These are phyloP conservation scores for Sporothrix protearum DNA, from an alignment of 2,329 filamentous ascomycete species.

Conservation along the genomic window DNA sequence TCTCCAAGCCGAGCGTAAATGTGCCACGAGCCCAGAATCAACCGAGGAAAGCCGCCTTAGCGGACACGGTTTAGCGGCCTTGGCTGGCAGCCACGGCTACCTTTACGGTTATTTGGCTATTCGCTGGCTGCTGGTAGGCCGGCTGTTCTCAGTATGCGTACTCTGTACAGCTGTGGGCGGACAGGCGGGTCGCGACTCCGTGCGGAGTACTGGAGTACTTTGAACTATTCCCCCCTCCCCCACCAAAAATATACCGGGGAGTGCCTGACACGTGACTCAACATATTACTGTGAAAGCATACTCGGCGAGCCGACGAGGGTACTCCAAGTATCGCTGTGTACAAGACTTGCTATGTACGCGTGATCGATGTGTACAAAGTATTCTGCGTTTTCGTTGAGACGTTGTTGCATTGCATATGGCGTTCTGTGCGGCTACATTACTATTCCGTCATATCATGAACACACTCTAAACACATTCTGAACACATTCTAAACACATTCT, in stretches of 20 bases:
- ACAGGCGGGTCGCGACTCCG: neutral
- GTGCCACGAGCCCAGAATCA: slow-evolving; percentile 16
- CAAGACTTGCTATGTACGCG: too few relatives aligned
- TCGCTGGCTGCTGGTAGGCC: slow-evolving; percentile 21
- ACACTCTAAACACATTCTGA: too few relatives aligned
- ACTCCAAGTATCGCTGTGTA: neutral
- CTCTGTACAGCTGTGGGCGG: neutral
- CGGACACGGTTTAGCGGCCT: slow-evolving; percentile 11
- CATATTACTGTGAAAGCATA: neutral
- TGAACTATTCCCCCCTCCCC: neutral
- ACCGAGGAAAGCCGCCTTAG: slow-evolving; percentile 29
- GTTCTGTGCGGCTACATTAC: neutral
- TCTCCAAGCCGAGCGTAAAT: slow-evolving; percentile 9
- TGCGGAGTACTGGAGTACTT: too few relatives aligned
- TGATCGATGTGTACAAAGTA: too few relatives aligned
- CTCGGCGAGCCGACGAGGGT: neutral
- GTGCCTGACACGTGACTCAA: neutral
- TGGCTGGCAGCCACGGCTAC: slow-evolving; percentile 10
- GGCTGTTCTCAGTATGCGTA: too few relatives aligned
- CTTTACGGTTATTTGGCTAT: neutral
- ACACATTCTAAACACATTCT: too few relatives aligned
- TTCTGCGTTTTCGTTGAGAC: too few relatives aligned
- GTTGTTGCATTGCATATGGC: too few relatives aligned
- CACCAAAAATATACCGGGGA: neutral
- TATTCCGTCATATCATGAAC: neutral